Evolutionary conservation across 2,329 filamentous ascomycete species (phyloP).

Genomic region (Calonectria pseudoreteaudii): DNA sequence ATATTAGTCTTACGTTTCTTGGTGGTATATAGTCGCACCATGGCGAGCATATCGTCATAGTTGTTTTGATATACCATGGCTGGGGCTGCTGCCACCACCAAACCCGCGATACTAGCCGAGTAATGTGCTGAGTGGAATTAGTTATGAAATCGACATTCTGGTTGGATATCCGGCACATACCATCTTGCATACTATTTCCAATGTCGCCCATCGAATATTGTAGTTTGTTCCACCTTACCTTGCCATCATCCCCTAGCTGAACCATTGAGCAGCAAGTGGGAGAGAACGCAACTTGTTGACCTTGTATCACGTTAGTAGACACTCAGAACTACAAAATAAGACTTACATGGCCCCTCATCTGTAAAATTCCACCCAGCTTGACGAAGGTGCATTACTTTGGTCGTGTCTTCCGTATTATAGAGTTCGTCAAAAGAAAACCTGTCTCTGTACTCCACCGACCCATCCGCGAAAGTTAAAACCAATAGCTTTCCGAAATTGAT

Average conservation of each 20-base stretch:
- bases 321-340: neutral
- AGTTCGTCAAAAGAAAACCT: conserved; percentile 78
- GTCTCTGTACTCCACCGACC: conserved; percentile 84
- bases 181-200: conserved; percentile 59
- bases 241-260: conserved; percentile 69
- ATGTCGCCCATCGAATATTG: conserved; percentile 63
- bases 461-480: conserved; percentile 81
- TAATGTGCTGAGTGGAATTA: conserved; percentile 59
- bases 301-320: conserved; percentile 48
- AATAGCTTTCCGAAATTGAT: conserved; percentile 79
- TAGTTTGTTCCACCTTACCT: conserved; percentile 69
- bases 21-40: conserved; percentile 63
- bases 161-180: conserved; percentile 47
- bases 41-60: conserved; percentile 79
- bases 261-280: conserved; percentile 70
- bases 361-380: conserved; percentile 83
- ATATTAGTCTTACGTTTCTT: conserved; percentile 46
- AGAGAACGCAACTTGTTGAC: conserved; percentile 70
- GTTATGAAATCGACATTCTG: neutral
- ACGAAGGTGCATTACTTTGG: conserved; percentile 75
- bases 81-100: conserved; percentile 65
- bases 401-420: conserved; percentile 71
- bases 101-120: conserved; percentile 69
- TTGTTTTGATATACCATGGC: conserved; percentile 60
- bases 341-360: conserved; percentile 73